A percentile compares a stretch with the other conserved stretches of the same genome.
Evolutionary conservation across 352 stramenopile species (phyloP).

Genomic region (Phytophthora pistaciae): DNA sequence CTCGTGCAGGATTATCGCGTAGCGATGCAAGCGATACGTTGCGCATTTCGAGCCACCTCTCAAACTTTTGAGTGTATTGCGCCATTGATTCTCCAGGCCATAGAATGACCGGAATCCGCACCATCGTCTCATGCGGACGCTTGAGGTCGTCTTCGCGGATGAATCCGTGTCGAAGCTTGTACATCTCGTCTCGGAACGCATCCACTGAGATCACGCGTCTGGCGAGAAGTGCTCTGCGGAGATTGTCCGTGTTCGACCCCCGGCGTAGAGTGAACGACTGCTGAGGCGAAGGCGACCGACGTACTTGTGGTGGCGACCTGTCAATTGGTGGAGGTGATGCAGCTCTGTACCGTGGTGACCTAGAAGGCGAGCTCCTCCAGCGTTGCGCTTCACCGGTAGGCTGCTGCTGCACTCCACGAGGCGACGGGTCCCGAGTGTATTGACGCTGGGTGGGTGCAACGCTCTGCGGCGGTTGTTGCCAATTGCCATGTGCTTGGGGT

Average conservation of each 20-base stretch:
- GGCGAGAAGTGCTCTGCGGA: conserved; percentile 24
- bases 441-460: neutral
- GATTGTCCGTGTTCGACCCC: neutral
- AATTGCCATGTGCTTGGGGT: conserved; percentile 8
- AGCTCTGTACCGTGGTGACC: conserved; percentile 14
- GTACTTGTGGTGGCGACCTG: neutral
- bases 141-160: conserved; percentile 39
- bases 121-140: conserved; percentile 29
- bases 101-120: conserved; percentile 30
- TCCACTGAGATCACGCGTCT: conserved; percentile 41
- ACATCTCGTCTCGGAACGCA: conserved; percentile 35
- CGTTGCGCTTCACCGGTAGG: neutral
- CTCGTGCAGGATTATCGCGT: conserved; percentile 26
- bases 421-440: neutral
- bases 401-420: conserved; percentile 6
- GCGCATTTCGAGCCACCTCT: conserved; percentile 36
- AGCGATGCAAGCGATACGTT: conserved; percentile 20
- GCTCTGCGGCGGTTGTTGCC: neutral
- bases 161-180: conserved; percentile 30
- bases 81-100: conserved; percentile 32
- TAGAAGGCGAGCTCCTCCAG: conserved; percentile 12
- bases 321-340: conserved; percentile 16
- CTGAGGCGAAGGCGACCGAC: conserved; percentile 17
- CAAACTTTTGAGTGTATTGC: conserved; percentile 35
- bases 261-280: neutral